These are phyloP conservation scores for Dryadomyces sulphureus DNA, from an alignment of 2,329 filamentous ascomycete genomes.

Conservation along the genomic window DNA sequence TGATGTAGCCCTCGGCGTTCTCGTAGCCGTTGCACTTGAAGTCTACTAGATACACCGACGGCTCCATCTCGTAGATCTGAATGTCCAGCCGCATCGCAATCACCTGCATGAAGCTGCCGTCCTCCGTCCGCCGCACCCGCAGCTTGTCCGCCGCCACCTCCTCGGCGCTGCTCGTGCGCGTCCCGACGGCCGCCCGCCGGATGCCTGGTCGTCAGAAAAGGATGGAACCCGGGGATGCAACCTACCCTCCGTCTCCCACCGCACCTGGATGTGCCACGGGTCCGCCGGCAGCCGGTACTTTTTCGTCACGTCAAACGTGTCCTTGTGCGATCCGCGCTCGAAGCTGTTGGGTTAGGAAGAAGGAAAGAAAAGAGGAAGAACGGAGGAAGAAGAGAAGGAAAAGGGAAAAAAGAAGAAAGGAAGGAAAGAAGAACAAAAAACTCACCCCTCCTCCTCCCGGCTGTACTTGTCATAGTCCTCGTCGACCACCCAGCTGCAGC, in stretches of 20 bases:
- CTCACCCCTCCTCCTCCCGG: slow-evolving; percentile 26
- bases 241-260: slow-evolving; percentile 73
- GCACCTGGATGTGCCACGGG: slow-evolving; percentile 85
- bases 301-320: slow-evolving; percentile 33
- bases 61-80: slow-evolving; percentile 88
- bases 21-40: slow-evolving; percentile 99
- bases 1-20: slow-evolving; percentile 52
- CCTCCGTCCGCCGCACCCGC: slow-evolving; percentile 24
- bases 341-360: too few relatives aligned
- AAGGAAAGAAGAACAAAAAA: slow-evolving; percentile 3
- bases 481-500: slow-evolving; percentile 70
- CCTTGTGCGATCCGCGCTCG: slow-evolving; percentile 19
- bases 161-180: slow-evolving; percentile 18
- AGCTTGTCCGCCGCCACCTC: slow-evolving; percentile 24
- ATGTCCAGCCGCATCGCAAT: slow-evolving; percentile 94
- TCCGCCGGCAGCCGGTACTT: slow-evolving; percentile 82
- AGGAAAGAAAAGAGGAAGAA: too few relatives aligned
- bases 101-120: slow-evolving; percentile 42
- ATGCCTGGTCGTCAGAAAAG: too few relatives aligned
- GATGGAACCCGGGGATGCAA: too few relatives aligned
- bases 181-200: slow-evolving; percentile 20
- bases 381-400: too few relatives aligned
- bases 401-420: too few relatives aligned
- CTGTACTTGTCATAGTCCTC: slow-evolving; percentile 38
- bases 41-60: slow-evolving; percentile 85